Conservation (phyloP, 208 protist species). For the Herpetomonas samuelpessoai region DNA sequence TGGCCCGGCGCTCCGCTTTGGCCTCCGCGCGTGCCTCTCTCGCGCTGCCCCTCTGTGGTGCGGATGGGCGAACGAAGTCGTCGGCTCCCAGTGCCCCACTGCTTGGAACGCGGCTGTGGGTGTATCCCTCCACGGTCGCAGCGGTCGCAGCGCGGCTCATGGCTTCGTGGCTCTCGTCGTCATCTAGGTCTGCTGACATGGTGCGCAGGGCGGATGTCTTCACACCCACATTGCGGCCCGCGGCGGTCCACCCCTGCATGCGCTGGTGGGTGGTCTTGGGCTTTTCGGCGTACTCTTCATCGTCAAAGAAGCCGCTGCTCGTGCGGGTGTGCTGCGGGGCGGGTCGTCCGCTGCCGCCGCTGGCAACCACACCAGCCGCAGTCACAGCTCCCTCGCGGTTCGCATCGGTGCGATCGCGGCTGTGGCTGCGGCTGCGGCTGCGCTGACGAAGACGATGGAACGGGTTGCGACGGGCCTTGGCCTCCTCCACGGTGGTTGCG, state of each 20-base stretch:
- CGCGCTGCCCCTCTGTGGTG: neutral
- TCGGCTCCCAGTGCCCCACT: neutral
- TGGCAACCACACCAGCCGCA: neutral
- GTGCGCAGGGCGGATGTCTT: constrained; percentile 14
- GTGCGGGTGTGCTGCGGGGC: constrained; percentile 1
- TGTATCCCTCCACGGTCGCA: too few relatives aligned
- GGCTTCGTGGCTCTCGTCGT: constrained; percentile 14
- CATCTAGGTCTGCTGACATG: constrained; percentile 4
- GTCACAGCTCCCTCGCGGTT: constrained; percentile 6
- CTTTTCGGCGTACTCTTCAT: constrained; percentile 28
- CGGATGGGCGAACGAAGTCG: neutral
- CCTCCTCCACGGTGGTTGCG: constrained; percentile 27
- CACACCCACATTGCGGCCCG: constrained; percentile 35
- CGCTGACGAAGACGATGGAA: constrained; percentile 12
- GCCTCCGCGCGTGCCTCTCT: neutral
- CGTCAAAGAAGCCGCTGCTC: constrained; percentile 23
- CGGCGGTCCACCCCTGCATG: constrained; percentile 25
- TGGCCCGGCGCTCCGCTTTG: neutral
- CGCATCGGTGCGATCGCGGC: constrained; percentile 2
- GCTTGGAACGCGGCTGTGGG: neutral
- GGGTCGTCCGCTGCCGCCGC: neutral
- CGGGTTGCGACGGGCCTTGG: constrained; percentile 9
- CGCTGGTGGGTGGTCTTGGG: constrained; percentile 16
- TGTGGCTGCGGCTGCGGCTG: constrained; percentile 11
- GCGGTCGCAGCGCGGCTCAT: neutral